These are phyloP conservation scores for Hirsutella minnesotensis DNA, from an alignment of 2,329 filamentous ascomycete species.

Conservation along the genomic window DNA sequence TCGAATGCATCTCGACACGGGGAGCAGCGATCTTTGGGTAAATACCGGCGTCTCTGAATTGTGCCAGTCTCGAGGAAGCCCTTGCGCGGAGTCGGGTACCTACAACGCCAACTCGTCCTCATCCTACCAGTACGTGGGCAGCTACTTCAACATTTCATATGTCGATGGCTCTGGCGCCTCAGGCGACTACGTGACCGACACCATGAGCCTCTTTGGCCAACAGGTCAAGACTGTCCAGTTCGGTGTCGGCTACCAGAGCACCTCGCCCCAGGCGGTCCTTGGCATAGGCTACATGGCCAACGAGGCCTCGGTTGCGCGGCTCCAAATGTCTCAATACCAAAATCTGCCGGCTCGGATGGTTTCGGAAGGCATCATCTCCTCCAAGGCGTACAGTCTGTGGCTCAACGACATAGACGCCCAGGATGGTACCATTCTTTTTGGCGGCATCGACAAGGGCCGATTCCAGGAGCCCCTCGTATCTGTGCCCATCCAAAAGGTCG, in stretches of 20 bases:
- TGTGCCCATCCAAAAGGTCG: constrained; percentile 49
- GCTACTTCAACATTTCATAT: constrained; percentile 78
- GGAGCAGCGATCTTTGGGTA: constrained; percentile 59
- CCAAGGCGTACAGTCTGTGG: constrained; percentile 64
- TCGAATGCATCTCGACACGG: constrained; percentile 53
- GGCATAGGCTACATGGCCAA: constrained; percentile 75
- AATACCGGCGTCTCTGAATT: constrained; percentile 52
- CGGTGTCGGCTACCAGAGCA: constrained; percentile 56
- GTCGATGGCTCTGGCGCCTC: constrained; percentile 66
- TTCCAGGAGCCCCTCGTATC: constrained; percentile 52
- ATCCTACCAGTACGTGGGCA: constrained; percentile 61
- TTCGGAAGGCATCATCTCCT: constrained; percentile 45
- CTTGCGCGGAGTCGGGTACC: constrained; percentile 51
- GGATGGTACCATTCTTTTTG: constrained; percentile 60
- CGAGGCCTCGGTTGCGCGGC: constrained; percentile 59
- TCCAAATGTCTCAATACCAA: constrained; percentile 42
- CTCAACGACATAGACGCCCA: constrained; percentile 58
- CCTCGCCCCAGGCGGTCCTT: constrained; percentile 59
- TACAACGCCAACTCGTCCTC: constrained; percentile 63
- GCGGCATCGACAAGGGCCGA: constrained; percentile 57
- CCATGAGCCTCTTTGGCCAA: constrained; percentile 44
- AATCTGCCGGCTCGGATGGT: constrained; percentile 60
- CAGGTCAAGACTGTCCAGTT: constrained; percentile 52
- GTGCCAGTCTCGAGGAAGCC: constrained; percentile 36
- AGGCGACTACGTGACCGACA: constrained; percentile 75